These are phyloP conservation scores for Coemansia sp. DNA, from an alignment of 192 early-diverging fungal genomes.

Conservation along the genomic window DNA sequence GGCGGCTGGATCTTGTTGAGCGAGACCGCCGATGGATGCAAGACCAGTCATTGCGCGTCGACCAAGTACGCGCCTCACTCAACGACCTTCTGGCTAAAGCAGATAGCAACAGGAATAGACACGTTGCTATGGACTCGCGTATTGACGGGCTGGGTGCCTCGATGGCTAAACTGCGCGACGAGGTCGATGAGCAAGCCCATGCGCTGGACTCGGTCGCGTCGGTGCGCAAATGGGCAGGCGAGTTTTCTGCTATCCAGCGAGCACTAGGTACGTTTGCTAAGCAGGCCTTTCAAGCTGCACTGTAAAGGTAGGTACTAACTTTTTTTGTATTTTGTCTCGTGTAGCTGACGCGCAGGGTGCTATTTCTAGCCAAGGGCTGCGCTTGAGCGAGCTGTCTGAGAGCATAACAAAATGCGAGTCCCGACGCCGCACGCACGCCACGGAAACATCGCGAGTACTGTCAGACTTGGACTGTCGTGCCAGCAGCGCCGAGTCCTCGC, in stretches of 20 bases:
- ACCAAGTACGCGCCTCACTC: slow-evolving; percentile 35
- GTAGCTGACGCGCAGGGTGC: slow-evolving; percentile 11
- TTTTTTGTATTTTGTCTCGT: neutral
- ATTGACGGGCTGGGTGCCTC: slow-evolving; percentile 8
- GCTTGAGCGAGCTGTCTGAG: slow-evolving; percentile 10
- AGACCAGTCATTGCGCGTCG: slow-evolving; percentile 49
- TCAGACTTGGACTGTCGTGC: neutral
- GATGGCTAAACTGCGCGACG: slow-evolving; percentile 26
- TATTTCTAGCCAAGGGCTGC: neutral
- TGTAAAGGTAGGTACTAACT: neutral
- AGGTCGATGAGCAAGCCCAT: slow-evolving; percentile 25
- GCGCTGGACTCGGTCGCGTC: slow-evolving; percentile 8
- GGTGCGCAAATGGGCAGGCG: slow-evolving; percentile 10
- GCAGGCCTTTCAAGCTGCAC: neutral
- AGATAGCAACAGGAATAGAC: slow-evolving; percentile 2
- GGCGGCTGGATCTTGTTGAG: slow-evolving; percentile 37
- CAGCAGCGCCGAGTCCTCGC: neutral
- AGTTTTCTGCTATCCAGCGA: slow-evolving; percentile 8
- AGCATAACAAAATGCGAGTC: neutral
- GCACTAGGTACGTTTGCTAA: slow-evolving; percentile 12
- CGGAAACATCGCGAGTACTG: slow-evolving; percentile 5
- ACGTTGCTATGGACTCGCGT: slow-evolving; percentile 12
- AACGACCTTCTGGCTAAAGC: slow-evolving; percentile 25
- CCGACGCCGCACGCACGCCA: slow-evolving; percentile 11
- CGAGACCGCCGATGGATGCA: slow-evolving; percentile 53